These are phyloP conservation scores for Venturia effusa DNA, from an alignment of 2,329 filamentous ascomycete genomes.

Conservation along the genomic window DNA sequence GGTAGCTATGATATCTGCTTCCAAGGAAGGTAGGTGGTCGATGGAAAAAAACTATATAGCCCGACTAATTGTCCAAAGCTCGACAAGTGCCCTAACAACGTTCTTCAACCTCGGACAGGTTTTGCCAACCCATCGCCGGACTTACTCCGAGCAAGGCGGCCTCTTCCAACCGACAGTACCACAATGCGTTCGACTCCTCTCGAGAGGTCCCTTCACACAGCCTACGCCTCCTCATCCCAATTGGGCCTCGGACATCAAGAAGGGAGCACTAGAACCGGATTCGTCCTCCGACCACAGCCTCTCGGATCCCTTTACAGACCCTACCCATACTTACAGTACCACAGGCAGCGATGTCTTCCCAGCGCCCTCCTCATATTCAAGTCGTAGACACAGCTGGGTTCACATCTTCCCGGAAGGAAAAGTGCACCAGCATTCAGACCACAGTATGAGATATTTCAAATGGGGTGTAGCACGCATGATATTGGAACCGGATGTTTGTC, in stretches of 20 bases:
- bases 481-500: constrained; percentile 76
- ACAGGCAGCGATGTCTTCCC: constrained; percentile 54
- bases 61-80: constrained; percentile 13
- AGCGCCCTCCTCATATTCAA: constrained; percentile 60
- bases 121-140: constrained; percentile 72
- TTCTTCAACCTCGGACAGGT: constrained; percentile 91
- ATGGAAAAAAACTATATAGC: constrained; percentile 4
- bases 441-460: constrained; percentile 90
- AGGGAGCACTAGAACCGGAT: not conserved
- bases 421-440: constrained; percentile 74
- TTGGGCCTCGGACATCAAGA: constrained; percentile 13
- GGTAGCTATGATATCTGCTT: constrained; percentile 96
- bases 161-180: constrained; percentile 83
- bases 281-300: constrained; percentile 15
- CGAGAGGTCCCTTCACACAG: constrained; percentile 40
- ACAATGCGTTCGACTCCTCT: constrained; percentile 76
- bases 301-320: constrained; percentile 45
- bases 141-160: constrained; percentile 70
- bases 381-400: constrained; percentile 69
- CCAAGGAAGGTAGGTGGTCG: constrained; percentile 56
- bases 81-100: constrained; percentile 48
- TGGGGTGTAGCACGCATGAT: constrained; percentile 92
- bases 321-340: constrained; percentile 51
- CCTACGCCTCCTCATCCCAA: constrained; percentile 17
- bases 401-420: constrained; percentile 95